Percentiles rank a stretch among this genome's conserved stretches.
These are phyloP conservation scores for Trichoderma guizhouense DNA, from an alignment of 2,329 filamentous ascomycete species.

Conservation along the genomic window DNA sequence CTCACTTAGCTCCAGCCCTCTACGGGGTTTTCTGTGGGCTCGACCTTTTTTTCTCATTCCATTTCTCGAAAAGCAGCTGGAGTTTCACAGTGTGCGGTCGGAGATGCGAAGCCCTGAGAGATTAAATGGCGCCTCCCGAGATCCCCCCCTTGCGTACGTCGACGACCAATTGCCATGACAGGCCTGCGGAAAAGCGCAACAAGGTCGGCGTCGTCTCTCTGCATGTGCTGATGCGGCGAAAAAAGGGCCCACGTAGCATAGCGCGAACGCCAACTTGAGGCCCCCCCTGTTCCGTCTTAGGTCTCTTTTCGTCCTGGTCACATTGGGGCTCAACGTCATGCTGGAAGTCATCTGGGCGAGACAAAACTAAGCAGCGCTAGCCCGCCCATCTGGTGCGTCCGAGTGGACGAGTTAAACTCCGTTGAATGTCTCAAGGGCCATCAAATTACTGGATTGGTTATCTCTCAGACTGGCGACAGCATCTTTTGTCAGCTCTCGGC, in stretches of 20 bases:
- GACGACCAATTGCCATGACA: neutral
- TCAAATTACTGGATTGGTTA: slow-evolving; percentile 4
- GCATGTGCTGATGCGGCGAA: slow-evolving; percentile 14
- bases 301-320: slow-evolving; percentile 19
- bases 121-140: slow-evolving; percentile 13
- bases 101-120: slow-evolving; percentile 7
- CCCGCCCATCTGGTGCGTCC: neutral
- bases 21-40: slow-evolving; percentile 8
- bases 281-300: slow-evolving; percentile 19
- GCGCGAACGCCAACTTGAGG: slow-evolving; percentile 12
- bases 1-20: slow-evolving; percentile 12
- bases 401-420: neutral
- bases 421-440: neutral
- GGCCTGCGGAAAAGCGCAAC: slow-evolving; percentile 1
- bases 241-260: slow-evolving; percentile 9
- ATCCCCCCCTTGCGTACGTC: slow-evolving; percentile 9
- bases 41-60: neutral
- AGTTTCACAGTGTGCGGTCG: neutral
- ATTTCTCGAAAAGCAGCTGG: neutral
- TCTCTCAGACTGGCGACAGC: neutral
- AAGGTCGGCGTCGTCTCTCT: slow-evolving; percentile 1
- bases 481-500: neutral
- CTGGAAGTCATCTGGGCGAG: slow-evolving; percentile 19
- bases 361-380: slow-evolving; percentile 1
- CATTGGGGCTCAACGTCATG: slow-evolving; percentile 24